Base-by-base conservation (phyloP, 352 stramenopile genomes). In the Globisporangium irregulare region DNA sequence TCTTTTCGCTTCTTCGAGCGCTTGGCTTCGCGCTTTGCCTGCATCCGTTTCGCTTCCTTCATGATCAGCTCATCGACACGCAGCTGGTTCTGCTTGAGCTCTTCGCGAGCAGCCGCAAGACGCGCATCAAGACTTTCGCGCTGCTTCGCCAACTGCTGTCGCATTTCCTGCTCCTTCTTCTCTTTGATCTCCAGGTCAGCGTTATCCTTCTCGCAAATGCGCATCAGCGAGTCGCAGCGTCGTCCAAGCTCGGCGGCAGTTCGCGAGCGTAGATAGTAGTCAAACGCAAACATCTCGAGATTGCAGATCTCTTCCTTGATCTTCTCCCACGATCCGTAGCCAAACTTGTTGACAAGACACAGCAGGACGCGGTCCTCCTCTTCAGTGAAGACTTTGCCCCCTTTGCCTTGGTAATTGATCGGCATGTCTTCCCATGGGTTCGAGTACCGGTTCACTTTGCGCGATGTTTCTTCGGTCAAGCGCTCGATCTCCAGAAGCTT, bases 201-300 rank as follows among this genome's bases (percentile, higher is more conserved):
- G 55, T 97, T 97, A 62, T 98, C 94, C 72, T 95, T 97, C 73
- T 98, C 94, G 20, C 97, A 96, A 71, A 98, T 94, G 14, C 91
- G 90, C 75, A 99, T 98, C 20, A 99, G 74, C 0, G 92, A 75
- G 67, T 99, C 97, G 61, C 96, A 98, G 14, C 97, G 93, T 54
- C 97, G 96, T 34, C 98, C 95, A 43, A 99, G 97, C 73, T 99
- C 97, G 6, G 87, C 86, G 1, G 95, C 90, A 15, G 91, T 98
- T 51, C 97, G 87, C 12, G 93, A 99, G 46, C 98, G 98, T 75
- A 99, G 97, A 75, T 99, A 99, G 86, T 98, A 99, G 70, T 99
- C 97, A 58, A 99, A 99, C 18, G 97, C 86, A 72, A 99, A 99
- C 77, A 88, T 82, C 59, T 94, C 85, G 41, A 93, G 78, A 24